Conservation (phyloP, 2,329 filamentous ascomycete genomes). For the Microcyclosporella mali region DNA sequence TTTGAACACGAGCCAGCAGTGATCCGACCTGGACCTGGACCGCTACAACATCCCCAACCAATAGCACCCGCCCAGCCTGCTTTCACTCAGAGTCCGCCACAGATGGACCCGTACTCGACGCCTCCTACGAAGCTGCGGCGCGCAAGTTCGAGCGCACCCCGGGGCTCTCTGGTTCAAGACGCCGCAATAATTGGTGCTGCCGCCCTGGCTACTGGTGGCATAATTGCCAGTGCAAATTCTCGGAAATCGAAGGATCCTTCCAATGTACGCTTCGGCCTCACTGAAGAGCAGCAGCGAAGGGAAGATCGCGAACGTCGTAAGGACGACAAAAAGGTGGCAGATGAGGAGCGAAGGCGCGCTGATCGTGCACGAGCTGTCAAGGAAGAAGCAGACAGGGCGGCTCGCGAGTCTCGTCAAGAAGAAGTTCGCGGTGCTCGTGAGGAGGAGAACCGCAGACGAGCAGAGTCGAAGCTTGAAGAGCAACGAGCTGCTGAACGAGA, state of each 20-base stretch:
- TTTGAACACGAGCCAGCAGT: conserved; percentile 33
- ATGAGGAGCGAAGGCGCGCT: conserved; percentile 25
- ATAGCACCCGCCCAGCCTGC: conserved; percentile 55
- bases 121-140: conserved; percentile 15
- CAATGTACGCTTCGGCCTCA: conserved; percentile 51
- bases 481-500: conserved; percentile 15
- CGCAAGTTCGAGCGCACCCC: conserved; percentile 28
- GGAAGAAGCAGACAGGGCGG: conserved; percentile 29
- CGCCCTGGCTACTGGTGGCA: conserved; percentile 33
- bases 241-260: conserved; percentile 30
- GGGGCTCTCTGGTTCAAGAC: conserved; percentile 28
- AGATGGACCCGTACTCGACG: conserved; percentile 22
- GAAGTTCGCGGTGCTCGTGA: conserved; percentile 22
- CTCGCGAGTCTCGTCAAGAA: conserved; percentile 23
- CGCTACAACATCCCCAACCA: conserved; percentile 81
- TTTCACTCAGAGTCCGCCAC: conserved; percentile 22
- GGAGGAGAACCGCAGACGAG: conserved; percentile 23
- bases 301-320: conserved; percentile 37
- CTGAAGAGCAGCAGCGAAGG: conserved; percentile 50
- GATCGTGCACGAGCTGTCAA: conserved; percentile 31
- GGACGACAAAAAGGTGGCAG: conserved; percentile 25
- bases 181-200: conserved; percentile 40
- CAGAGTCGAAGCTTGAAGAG: conserved; percentile 14
- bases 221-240: conserved; percentile 25
- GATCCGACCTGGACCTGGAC: conserved; percentile 54